Evolutionary conservation across 129 eudicot species (phyloP).

Genomic region (Saposhnikovia divaricata): DNA sequence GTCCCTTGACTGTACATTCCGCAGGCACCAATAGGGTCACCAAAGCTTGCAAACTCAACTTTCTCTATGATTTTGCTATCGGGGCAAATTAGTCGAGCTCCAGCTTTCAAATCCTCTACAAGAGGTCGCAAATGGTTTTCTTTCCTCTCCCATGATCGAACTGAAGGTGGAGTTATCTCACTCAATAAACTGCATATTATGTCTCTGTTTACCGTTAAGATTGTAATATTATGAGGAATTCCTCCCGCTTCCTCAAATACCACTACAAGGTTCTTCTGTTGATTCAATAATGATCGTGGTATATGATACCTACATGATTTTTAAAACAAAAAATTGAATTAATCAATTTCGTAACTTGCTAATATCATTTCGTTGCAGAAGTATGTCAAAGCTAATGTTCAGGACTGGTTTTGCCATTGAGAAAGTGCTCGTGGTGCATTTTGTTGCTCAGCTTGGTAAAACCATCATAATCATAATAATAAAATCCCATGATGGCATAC

Average conservation of each 20-base stretch:
- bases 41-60: constrained; percentile 67
- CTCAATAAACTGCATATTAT: constrained; percentile 51
- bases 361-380: background rate
- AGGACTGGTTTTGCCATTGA: constrained; percentile 11
- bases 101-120: constrained; percentile 21
- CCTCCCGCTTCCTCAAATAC: constrained; percentile 88
- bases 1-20: constrained; percentile 44
- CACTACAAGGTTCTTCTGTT: constrained; percentile 52
- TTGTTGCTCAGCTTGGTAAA: background rate
- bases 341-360: background rate
- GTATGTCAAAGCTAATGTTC: background rate
- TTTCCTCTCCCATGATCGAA: constrained; percentile 41
- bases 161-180: constrained; percentile 47
- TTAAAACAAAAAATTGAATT: background rate
- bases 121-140: constrained; percentile 18
- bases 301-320: constrained; percentile 61
- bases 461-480: background rate
- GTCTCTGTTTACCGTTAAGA: constrained; percentile 46
- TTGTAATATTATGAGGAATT: constrained; percentile 21
- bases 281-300: constrained; percentile 64
- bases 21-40: constrained; percentile 62
- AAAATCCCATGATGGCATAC: background rate
- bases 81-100: constrained; percentile 53
- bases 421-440: background rate
- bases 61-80: constrained; percentile 31